Base-by-base conservation (phyloP, 108 stramenopile species). In the Nitzschia inconspicua region DNA sequence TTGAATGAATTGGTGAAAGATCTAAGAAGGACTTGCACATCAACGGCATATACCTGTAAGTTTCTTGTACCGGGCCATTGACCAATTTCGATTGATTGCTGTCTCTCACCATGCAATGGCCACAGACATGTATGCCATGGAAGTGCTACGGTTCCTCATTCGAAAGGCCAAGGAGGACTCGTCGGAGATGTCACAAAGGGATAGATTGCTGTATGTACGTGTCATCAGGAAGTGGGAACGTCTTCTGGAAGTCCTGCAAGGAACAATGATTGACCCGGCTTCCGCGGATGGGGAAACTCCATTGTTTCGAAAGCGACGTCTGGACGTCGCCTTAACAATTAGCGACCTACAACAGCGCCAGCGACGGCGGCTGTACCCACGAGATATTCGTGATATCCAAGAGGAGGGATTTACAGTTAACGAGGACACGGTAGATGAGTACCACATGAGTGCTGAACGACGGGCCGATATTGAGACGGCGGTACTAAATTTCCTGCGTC, bases 171-270 rank as follows among this genome's bases (percentile, higher is more conserved):
- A 66, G 19, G 19, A 60, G 16, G 55, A 51, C 24, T 26, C 48
- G 8, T 41, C 23, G 7, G 23, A 46, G 2, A 57, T 55, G 24
- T 3, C 75, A 1, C 41, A 66, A 39, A 44, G 26, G 19, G 41
- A 57, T 4, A 31, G 23, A 39, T 34, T 40, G 27, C 28, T 52
- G 9, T 68, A 49, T 43, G 10, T 44, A 10, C 56, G 66, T 25
- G 86, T 80, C 3, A 76, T 79, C 51, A 56, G 75, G 8, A 88
- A 86, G 57, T 93, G 91, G 91, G 77, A 81, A 69, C 70, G 81
- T 4, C 64, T 93, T 13, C 65, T 73, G 22, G 84, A 93, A 65
- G 80, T 83, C 65, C 72, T 93, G 4, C 83, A 86, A 28, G 65
- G 67, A 36, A 60, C 71, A 36, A 93, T 93, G 84, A 48, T 89